Percentiles rank a stretch among this genome's conserved stretches.
Evolutionary conservation across 78 protist species (phyloP).

Genomic region (Cavenderia fasciculata): DNA sequence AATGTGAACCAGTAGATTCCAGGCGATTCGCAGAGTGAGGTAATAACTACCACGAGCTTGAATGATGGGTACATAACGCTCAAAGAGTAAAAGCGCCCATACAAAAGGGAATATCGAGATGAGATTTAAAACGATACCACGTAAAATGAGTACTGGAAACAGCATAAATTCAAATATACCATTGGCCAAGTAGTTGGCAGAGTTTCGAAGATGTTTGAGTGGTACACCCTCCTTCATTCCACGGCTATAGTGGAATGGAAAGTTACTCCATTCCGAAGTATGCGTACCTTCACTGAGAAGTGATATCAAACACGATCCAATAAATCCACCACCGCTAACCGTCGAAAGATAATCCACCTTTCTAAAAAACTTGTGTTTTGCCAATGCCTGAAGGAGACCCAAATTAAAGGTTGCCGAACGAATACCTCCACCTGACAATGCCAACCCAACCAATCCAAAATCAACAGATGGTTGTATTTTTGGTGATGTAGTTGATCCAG

Average conservation of each 20-base stretch:
- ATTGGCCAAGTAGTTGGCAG: slow-evolving; percentile 75
- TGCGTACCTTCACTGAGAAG: slow-evolving; percentile 56
- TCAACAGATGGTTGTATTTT: slow-evolving; percentile 29
- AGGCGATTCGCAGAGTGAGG: slow-evolving; percentile 32
- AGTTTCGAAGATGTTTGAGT: slow-evolving; percentile 56
- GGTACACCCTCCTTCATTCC: slow-evolving; percentile 71
- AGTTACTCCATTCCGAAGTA: slow-evolving; percentile 66
- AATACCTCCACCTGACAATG: slow-evolving; percentile 75
- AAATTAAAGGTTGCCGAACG: slow-evolving; percentile 67
- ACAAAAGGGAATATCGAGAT: slow-evolving; percentile 68
- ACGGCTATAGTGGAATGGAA: slow-evolving; percentile 70
- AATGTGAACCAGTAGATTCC: slow-evolving; percentile 61
- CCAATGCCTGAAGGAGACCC: slow-evolving; percentile 56
- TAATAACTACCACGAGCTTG: slow-evolving; percentile 52
- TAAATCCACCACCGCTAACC: slow-evolving; percentile 69
- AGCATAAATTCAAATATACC: slow-evolving; percentile 61
- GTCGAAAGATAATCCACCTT: slow-evolving; percentile 66
- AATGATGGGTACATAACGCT: slow-evolving; percentile 46
- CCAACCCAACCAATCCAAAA: slow-evolving; percentile 54
- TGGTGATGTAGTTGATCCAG: not conserved
- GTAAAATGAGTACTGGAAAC: slow-evolving; percentile 48
- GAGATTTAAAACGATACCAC: slow-evolving; percentile 70
- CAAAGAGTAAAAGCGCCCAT: slow-evolving; percentile 46
- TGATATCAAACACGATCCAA: slow-evolving; percentile 50
- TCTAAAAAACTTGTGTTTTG: slow-evolving; percentile 51